These are phyloP conservation scores for Kwoniella heveanensis DNA, from an alignment of 768 basidiomycete species.

Conservation along the genomic window DNA sequence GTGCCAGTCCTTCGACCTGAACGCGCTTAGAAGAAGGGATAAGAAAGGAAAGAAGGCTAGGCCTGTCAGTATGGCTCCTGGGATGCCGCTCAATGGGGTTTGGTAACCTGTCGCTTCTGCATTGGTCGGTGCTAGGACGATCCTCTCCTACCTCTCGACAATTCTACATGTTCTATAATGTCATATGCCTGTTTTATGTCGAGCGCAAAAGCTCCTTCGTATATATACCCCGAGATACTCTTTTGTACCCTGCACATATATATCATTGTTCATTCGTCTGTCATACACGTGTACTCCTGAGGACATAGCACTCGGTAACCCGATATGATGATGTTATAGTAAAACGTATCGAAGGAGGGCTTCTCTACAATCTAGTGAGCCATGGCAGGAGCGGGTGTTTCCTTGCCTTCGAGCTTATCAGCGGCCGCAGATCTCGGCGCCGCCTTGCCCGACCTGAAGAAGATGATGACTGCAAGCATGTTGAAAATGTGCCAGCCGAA, in stretches of 20 bases:
- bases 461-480: slow-evolving; percentile 13
- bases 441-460: slow-evolving; percentile 20
- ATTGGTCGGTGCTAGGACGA: too few species aligned
- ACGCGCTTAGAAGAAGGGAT: slow-evolving; percentile 21
- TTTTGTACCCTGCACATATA: slow-evolving; percentile 1
- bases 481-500: slow-evolving; percentile 36
- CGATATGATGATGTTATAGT: too few species aligned
- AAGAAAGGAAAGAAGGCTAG: slow-evolving; percentile 20
- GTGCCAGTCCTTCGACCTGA: slow-evolving; percentile 32
- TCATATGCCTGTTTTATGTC: too few species aligned
- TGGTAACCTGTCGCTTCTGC: not conserved
- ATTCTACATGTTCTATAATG: too few species aligned
- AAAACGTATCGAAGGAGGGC: too few species aligned
- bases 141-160: too few species aligned
- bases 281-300: too few species aligned
- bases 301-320: too few species aligned
- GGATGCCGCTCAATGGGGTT: not conserved
- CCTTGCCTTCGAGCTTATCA: slow-evolving; percentile 11
- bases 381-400: slow-evolving; percentile 5
- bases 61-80: slow-evolving; percentile 16
- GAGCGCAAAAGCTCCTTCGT: too few species aligned
- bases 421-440: slow-evolving; percentile 8
- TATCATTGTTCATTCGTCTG: not conserved
- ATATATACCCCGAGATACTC: not conserved
- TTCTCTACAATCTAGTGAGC: too few species aligned